These are phyloP conservation scores for Papiliotrema laurentii DNA, from an alignment of 1,284 basidiomycete genomes.

Conservation along the genomic window DNA sequence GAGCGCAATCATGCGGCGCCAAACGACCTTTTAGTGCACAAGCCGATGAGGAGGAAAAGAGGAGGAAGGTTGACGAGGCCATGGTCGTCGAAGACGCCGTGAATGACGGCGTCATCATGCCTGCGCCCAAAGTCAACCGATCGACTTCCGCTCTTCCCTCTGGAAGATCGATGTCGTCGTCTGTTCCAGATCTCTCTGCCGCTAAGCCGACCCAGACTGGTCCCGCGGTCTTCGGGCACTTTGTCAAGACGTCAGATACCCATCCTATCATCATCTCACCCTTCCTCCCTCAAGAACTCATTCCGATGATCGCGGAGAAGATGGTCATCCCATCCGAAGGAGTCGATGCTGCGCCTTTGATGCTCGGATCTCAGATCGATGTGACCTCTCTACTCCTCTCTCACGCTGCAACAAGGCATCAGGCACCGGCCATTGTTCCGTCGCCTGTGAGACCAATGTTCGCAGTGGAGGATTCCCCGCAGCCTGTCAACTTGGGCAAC, in stretches of 20 bases:
- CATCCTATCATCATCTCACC: conserved; percentile 76
- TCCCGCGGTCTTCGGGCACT: conserved; percentile 25
- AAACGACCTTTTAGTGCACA: conserved; percentile 24
- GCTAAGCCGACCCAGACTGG: background rate
- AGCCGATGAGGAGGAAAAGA: conserved; percentile 33
- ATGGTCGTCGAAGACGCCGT: conserved; percentile 38
- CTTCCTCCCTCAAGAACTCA: conserved; percentile 30
- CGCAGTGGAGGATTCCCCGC: background rate
- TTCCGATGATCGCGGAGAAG: conserved; percentile 30
- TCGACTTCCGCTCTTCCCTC: background rate
- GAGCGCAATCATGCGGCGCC: conserved; percentile 37
- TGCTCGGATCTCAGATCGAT: conserved; percentile 33
- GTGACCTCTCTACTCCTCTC: conserved; percentile 55
- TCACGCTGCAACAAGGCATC: conserved; percentile 44
- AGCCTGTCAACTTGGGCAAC: conserved; percentile 65
- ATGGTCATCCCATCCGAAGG: conserved; percentile 16
- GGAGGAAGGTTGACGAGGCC: conserved; percentile 37
- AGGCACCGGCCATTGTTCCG: conserved; percentile 13
- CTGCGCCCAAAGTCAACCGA: conserved; percentile 3
- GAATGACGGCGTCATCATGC: conserved; percentile 23
- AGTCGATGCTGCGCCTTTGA: conserved; percentile 7
- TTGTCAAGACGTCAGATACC: conserved; percentile 66
- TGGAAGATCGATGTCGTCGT: conserved; percentile 20
- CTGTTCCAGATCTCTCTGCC: conserved; percentile 21
- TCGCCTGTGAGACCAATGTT: conserved; percentile 6